Evolutionary conservation across 106 monocot genomes (phyloP).

Genomic region (Dioscorea alata): DNA sequence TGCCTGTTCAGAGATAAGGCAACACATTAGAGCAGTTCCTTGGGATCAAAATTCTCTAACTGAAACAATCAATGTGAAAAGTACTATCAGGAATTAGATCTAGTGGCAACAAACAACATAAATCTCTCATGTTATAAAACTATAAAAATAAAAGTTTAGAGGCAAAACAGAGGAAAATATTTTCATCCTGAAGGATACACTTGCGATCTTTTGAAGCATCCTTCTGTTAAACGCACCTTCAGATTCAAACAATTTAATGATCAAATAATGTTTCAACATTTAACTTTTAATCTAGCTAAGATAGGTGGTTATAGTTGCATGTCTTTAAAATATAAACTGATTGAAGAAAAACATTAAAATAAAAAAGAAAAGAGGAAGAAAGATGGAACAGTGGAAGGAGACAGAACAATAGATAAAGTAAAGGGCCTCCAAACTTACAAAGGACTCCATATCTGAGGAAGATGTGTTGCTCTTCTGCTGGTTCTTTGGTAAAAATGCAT

Average conservation of each 20-base stretch:
- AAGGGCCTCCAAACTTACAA: slow-evolving; percentile 13
- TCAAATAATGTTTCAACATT: too few species aligned
- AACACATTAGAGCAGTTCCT: not conserved
- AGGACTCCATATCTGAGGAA: slow-evolving; percentile 4
- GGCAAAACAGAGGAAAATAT: too few species aligned
- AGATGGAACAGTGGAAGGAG: too few species aligned
- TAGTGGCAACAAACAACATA: not conserved
- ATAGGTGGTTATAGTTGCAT: not conserved
- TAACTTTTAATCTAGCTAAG: too few species aligned
- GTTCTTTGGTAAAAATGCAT: slow-evolving; percentile 12
- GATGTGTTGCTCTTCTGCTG: not conserved
- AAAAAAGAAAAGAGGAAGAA: too few species aligned
- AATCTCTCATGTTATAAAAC: not conserved
- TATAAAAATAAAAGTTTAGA: too few species aligned
- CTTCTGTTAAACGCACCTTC: too few species aligned
- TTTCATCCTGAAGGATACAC: too few species aligned
- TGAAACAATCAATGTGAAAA: not conserved
- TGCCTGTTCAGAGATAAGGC: not conserved
- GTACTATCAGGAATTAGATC: not conserved
- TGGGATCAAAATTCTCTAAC: not conserved
- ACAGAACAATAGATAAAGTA: too few species aligned
- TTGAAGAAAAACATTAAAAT: too few species aligned
- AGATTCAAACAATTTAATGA: too few species aligned
- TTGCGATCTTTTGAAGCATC: too few species aligned
- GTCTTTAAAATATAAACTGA: not conserved